Base-by-base conservation (phyloP, 257 asterid species). In the Solanum virginianum region DNA sequence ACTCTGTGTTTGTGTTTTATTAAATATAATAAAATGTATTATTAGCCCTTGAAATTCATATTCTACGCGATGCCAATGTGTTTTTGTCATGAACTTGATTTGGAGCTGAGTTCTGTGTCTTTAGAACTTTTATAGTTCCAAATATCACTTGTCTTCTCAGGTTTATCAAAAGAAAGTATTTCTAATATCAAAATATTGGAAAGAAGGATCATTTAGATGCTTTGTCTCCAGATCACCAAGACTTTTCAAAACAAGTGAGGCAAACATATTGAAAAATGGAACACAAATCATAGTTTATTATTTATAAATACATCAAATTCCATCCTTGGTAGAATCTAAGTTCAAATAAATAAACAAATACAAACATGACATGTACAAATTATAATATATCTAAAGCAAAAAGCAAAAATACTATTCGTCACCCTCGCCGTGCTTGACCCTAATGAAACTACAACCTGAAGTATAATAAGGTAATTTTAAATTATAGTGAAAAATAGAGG, bases 61-160 rank as follows among this genome's bases (percentile, higher is more conserved):
- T 65, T 0, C 6, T 13, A 12, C 0, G 10, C 0, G 0, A 63
- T 24, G n/a, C n/a, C 0, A n/a, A 59, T 10, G 3, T n/a, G 8
- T 0, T 51, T 53, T 53, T 17, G 15, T 54, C 16, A 51, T 51
- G 15, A 51, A 12, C 57, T 54, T 54, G 57, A 54, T 54, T 54
- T 54, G 18, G 17, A 54, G 57, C 57, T 54, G 15, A 53, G 4
- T 53, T 36, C 6, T 53, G 17, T 14, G 17, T 53, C 6, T 53
- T 53, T 53, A 13, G 13, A 54, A 14, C 14, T 54, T 15, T 15
- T 5, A 53, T 13, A 54, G 20, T 54, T 54, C 3, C 2, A 55
- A 55, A 10, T 55, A 9, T 1, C 10, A 63, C 18, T 24, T 12
- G 32, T 12, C 10, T 11, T 24, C 18, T 26, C 17, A 24, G 8